A percentile compares a stretch with the other conserved stretches of the same genome.
phyloP scores from a whole-genome alignment of 208 protist species.

The Leishmania lainsoni region DNA sequence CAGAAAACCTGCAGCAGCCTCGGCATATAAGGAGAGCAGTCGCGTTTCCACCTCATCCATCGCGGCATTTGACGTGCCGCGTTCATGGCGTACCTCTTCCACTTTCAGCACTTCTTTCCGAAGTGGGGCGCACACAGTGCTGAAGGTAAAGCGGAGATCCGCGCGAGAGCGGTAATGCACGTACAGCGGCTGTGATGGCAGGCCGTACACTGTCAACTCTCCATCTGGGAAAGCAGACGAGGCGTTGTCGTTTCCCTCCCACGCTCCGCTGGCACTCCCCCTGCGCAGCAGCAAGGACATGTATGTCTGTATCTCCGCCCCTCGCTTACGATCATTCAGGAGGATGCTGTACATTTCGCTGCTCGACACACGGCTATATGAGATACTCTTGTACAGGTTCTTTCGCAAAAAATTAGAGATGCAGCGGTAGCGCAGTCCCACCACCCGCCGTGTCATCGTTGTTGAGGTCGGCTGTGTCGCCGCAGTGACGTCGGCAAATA shows the following conservation, averaged over 20 bases:
- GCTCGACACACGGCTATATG: constrained; percentile 43
- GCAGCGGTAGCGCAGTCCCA: constrained; percentile 28
- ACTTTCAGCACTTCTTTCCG: neutral
- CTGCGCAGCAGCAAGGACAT: constrained; percentile 46
- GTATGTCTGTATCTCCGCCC: constrained; percentile 33
- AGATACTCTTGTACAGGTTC: constrained; percentile 39
- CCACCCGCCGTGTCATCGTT: constrained; percentile 8
- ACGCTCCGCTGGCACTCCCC: neutral
- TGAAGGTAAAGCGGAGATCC: constrained; percentile 46
- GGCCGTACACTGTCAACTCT: constrained; percentile 42
- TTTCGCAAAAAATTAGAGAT: constrained; percentile 13
- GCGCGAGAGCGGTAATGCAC: constrained; percentile 48
- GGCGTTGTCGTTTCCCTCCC: neutral
- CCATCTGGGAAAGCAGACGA: constrained; percentile 34
- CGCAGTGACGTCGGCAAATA: constrained; percentile 11
- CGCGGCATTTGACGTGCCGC: neutral
- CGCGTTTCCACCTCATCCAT: constrained; percentile 18
- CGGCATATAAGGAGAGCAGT: constrained; percentile 12
- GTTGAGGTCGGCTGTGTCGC: neutral
- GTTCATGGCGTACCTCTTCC: neutral
- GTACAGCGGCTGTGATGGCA: constrained; percentile 42
- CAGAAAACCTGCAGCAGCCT: constrained; percentile 3
- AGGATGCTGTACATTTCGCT: constrained; percentile 27
- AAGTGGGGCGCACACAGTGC: constrained; percentile 15
- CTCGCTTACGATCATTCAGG: constrained; percentile 4